Evolutionary conservation across 208 protist species (phyloP).

Genomic region (Crithidia expoeki): DNA sequence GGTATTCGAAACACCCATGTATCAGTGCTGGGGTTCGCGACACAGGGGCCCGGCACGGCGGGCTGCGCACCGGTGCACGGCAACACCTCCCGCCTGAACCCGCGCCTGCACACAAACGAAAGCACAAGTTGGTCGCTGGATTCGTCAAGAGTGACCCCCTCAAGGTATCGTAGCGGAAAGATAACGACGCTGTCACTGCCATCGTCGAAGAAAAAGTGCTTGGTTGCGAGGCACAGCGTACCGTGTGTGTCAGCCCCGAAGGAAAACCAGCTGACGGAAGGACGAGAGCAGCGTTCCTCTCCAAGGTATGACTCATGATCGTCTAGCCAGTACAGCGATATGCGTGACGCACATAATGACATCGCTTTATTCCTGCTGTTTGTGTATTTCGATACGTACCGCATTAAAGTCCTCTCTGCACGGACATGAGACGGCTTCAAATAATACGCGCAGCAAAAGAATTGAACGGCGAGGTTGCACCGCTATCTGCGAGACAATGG

Average conservation of each 20-base stretch:
- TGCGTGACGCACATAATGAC: not conserved
- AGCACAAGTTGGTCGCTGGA: constrained; percentile 2
- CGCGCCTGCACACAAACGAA: constrained; percentile 18
- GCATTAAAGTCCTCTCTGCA: too few relatives aligned
- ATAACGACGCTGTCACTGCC: constrained; percentile 14
- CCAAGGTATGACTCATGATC: constrained; percentile 41
- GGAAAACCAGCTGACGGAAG: constrained; percentile 13
- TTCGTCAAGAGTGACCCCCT: not conserved
- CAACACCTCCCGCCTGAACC: constrained; percentile 17
- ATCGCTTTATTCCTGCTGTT: not conserved
- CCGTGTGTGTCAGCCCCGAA: constrained; percentile 18
- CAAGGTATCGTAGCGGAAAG: constrained; percentile 14
- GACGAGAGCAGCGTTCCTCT: constrained; percentile 13
- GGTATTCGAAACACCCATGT: constrained; percentile 16
- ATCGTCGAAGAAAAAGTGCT: constrained; percentile 42
- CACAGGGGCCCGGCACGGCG: constrained; percentile 13
- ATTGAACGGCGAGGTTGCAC: too few relatives aligned
- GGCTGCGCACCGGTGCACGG: not conserved
- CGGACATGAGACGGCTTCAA: too few relatives aligned
- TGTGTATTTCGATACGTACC: too few relatives aligned
- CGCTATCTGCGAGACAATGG: too few relatives aligned
- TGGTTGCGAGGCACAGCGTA: constrained; percentile 27
- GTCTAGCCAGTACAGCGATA: constrained; percentile 46
- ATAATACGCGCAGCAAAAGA: too few relatives aligned
- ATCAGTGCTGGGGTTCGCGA: constrained; percentile 12